Conservation (phyloP, 2,329 filamentous ascomycete genomes). For the Colletotrichum plurivorum region DNA sequence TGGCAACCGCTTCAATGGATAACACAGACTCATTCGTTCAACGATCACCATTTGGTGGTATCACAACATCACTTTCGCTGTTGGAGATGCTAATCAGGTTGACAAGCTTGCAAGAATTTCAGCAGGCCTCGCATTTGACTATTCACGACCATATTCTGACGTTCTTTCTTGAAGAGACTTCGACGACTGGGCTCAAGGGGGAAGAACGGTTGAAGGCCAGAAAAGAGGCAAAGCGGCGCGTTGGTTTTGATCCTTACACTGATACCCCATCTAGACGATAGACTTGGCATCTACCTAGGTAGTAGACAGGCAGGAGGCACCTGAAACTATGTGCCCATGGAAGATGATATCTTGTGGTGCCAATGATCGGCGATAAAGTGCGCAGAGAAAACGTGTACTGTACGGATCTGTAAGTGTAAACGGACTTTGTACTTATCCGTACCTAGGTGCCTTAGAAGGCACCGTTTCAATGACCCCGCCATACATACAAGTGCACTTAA, state of each 20-base stretch:
- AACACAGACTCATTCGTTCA: constrained; percentile 51
- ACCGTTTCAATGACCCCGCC: too few relatives aligned
- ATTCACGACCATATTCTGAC: constrained; percentile 91
- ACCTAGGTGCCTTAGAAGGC: too few relatives aligned
- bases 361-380: too few relatives aligned
- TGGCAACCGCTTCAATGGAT: constrained; percentile 35
- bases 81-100: constrained; percentile 91
- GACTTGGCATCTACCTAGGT: not conserved
- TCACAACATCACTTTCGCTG: constrained; percentile 76
- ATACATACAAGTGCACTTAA: not conserved
- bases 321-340: too few relatives aligned
- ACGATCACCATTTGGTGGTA: constrained; percentile 65
- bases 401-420: too few relatives aligned
- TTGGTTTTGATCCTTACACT: constrained; percentile 71
- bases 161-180: constrained; percentile 82
- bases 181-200: constrained; percentile 64
- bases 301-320: not conserved
- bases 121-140: constrained; percentile 89
- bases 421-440: too few relatives aligned
- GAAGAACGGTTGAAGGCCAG: constrained; percentile 60
- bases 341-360: too few relatives aligned
- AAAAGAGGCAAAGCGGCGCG: constrained; percentile 61
- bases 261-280: constrained; percentile 51
- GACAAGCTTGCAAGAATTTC: constrained; percentile 90
- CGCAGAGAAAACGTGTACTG: too few relatives aligned